Base-by-base conservation (phyloP, 495 filamentous ascomycete species). In the Lichina pygmaea region DNA sequence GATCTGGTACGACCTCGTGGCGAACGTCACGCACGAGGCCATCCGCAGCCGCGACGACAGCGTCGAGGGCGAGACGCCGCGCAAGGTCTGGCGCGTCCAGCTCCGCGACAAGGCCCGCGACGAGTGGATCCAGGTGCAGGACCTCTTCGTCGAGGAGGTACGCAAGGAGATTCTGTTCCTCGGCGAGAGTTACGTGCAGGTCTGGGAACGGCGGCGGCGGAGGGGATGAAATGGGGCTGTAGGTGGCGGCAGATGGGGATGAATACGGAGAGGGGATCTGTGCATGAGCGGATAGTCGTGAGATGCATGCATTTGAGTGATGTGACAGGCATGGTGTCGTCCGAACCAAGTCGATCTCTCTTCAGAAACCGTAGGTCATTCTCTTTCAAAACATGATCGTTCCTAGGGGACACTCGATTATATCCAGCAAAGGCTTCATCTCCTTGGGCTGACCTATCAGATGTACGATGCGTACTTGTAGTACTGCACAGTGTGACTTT, bases 1-100 rank as follows among this genome's bases (percentile, higher is more conserved):
- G 7, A 81, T 95, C 51, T 75, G 80, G 66, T 99, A 95, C 56
- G 91, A 99, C 56, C 72, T 99, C 6, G 86, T 95, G 0, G 85
- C 89, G 34, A 95, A 95, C 58, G 78, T 99, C 47, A 89, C 85
- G 46, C 79, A 93, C 54, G 85, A 92, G 51, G 84, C 82, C 2
- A 80, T 92, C 6, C 71, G 71, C 15, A 78, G 57, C 53, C 68
- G 58, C 54, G 78, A 72, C 61, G 84, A 89, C 50, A 71, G 72
- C 34, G 74, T 77, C 9, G 80, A 85, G 46, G 80, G 75, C 12
- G 80, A 85, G 43, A 81, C 79, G 59, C 81, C 86, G 59, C 68
- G 71, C 44, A 86, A 89, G 57, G 80, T 83, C 48, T 76, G 86
- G 83, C 62, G 67, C 43, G 70, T 73, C 13, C 72, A 77, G 53